These are phyloP conservation scores for Dalechampia spathulata DNA, from an alignment of 441 rosid genomes.

Conservation along the genomic window DNA sequence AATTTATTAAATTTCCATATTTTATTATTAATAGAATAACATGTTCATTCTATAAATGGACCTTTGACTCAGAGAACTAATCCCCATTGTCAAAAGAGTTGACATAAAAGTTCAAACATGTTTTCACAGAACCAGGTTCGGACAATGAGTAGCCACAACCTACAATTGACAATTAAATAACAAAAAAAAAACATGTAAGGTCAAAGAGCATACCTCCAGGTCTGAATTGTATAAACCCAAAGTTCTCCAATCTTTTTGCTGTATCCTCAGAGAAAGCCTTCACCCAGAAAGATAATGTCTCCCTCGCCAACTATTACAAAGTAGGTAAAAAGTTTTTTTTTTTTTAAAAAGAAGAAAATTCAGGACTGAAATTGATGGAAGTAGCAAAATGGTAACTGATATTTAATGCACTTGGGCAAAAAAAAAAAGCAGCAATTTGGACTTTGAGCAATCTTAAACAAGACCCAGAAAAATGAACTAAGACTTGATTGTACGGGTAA, in stretches of 20 bases:
- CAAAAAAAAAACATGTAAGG: background rate
- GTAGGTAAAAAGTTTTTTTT: background rate
- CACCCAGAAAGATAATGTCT: conserved; percentile 95
- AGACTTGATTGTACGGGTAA: background rate
- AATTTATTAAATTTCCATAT: too few species aligned
- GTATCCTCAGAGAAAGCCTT: conserved; percentile 99
- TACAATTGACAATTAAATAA: too few species aligned
- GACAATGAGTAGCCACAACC: background rate
- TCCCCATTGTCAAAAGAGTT: conserved; percentile 5
- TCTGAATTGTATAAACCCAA: conserved; percentile 90
- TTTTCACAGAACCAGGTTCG: background rate
- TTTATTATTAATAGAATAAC: too few species aligned
- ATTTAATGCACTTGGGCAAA: too few species aligned
- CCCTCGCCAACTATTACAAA: conserved; percentile 81
- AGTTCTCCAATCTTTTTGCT: conserved; percentile 95
- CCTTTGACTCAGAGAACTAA: background rate
- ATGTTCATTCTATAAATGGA: background rate
- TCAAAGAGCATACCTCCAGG: conserved; percentile 67
- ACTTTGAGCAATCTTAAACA: conserved; percentile 1
- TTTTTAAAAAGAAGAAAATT: background rate
- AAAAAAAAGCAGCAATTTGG: too few species aligned
- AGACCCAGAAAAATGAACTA: background rate
- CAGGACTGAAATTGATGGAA: background rate
- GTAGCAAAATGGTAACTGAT: background rate
- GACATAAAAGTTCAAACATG: background rate